Evolutionary conservation across 176 grass and related monocot species (phyloP), one percentile per base, ranked within the genome.

Genomic region (Oryza meyeriana): DNA sequence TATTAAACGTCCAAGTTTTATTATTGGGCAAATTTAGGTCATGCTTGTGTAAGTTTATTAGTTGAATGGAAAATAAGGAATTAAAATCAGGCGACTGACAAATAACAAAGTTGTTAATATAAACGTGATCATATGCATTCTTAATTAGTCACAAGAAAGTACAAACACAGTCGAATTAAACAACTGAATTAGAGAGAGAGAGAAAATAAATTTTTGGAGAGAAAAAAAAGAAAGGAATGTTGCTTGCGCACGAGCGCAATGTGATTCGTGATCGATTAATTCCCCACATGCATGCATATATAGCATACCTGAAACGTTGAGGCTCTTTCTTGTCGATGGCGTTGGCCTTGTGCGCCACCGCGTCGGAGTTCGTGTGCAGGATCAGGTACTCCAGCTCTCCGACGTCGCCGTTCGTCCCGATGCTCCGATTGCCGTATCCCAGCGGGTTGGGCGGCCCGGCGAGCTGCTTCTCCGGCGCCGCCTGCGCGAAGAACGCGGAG

Each of bases 331-430:
- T 72, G 84, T 83, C 78, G 73, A 98, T 89, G 71, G 67, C 32
- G 80, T n/a, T 64, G 50, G 95, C 90, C 84, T 86, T 92, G 61
- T 81, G 70, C 75, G 78, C 76, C 72, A 94, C 83, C 44, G 63
- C 85, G 22, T 57, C 73, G 27, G 92, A 74, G n/a, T 86, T 84
- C 16, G 95, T 58, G 65, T 93, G 90, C 77, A 97, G 84, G 59
- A 94, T 87, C 34, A 97, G 92, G 88, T 94, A 94, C 88, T 94
- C 95, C 78, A 97, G 74, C 84, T 97, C 92, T 48, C 95, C 95
- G 32, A 89, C 79, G 80, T 94, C 95, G 68, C 95, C 95, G 65
- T 92, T 86, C 59, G 86, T 65, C 0, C 95, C 92, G 52, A 97
- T 97, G 76, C 61, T 93, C 74, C 88, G 83, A 71, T 87, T 86